phyloP scores from a whole-genome alignment of 495 filamentous ascomycete species.

The Aspergillus conjunctus region DNA sequence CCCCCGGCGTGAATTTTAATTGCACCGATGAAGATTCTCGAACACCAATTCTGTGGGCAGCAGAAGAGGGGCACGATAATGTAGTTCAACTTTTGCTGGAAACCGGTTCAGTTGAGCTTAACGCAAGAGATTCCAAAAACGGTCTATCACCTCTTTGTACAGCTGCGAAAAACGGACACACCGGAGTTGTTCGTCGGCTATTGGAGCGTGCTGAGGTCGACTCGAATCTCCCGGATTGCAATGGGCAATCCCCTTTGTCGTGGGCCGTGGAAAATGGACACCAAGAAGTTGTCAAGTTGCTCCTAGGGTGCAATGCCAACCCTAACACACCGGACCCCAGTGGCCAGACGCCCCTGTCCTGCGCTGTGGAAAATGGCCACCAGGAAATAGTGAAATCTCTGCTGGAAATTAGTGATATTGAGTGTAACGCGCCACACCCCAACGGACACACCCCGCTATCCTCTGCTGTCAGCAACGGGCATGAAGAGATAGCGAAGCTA shows the following conservation, averaged over 20 bases:
- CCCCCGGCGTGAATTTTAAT: conserved; percentile 33
- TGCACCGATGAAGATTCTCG: conserved; percentile 27
- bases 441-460: conserved; percentile 17
- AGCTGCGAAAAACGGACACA: conserved; percentile 39
- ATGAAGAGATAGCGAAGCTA: conserved; percentile 25
- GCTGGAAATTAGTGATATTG: conserved; percentile 16
- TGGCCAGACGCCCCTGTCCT: conserved; percentile 36
- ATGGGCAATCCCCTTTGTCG: conserved; percentile 36
- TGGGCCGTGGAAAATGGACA: conserved; percentile 36
- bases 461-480: conserved; percentile 14
- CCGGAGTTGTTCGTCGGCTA: conserved; percentile 30
- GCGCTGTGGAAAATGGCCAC: conserved; percentile 24
- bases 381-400: conserved; percentile 30
- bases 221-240: conserved; percentile 25
- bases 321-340: conserved; percentile 28
- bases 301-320: conserved; percentile 23
- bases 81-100: conserved; percentile 37
- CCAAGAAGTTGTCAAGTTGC: conserved; percentile 25
- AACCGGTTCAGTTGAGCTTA: conserved; percentile 24
- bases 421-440: conserved; percentile 12
- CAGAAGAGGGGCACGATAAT: conserved; percentile 36
- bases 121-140: conserved; percentile 24
- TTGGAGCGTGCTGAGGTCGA: conserved; percentile 24
- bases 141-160: conserved; percentile 40
- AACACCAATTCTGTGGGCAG: conserved; percentile 43